Percentiles rank a stretch among this genome's conserved stretches.
Evolutionary conservation across 305 asterid genomes (phyloP).

Genomic region (Solanum hybrid): DNA sequence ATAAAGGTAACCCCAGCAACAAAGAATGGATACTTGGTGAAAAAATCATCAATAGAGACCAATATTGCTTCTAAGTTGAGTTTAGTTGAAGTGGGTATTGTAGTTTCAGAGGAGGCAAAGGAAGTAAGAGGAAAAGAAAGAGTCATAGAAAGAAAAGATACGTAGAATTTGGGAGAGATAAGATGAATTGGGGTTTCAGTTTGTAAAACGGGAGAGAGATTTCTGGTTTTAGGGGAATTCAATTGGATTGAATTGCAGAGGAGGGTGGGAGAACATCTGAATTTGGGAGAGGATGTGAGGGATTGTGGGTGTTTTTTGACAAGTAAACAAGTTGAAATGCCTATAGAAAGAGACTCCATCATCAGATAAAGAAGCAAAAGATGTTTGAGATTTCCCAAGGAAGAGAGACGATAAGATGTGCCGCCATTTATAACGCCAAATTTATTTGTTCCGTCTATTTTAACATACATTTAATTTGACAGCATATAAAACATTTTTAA

Average conservation of each 20-base stretch:
- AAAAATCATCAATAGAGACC: conserved; percentile 69
- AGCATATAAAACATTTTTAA: too few species aligned
- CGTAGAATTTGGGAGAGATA: conserved; percentile 20
- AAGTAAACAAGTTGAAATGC: conserved; percentile 45
- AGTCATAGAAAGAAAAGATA: conserved; percentile 28
- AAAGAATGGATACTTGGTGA: conserved; percentile 69
- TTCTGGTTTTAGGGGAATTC: neutral
- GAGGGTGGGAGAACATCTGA: conserved; percentile 16
- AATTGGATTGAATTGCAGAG: conserved; percentile 8
- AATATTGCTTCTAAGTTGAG: conserved; percentile 64
- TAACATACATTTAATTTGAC: too few species aligned
- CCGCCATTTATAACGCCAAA: conserved; percentile 27
- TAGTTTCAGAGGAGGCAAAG: conserved; percentile 53
- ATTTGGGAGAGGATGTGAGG: conserved; percentile 25
- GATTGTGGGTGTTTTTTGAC: conserved; percentile 27
- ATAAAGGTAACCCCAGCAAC: conserved; percentile 63
- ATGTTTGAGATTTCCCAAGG: neutral
- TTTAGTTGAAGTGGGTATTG: conserved; percentile 31
- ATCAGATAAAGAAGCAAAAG: conserved; percentile 11
- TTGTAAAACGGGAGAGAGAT: neutral
- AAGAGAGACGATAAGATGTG: conserved; percentile 32
- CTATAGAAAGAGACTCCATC: conserved; percentile 65
- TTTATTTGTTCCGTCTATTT: neutral
- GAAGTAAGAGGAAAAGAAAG: conserved; percentile 46
- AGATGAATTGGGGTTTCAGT: conserved; percentile 18